Conservation (phyloP, 768 basidiomycete genomes). For the Erythrobasidium yunnanense region DNA sequence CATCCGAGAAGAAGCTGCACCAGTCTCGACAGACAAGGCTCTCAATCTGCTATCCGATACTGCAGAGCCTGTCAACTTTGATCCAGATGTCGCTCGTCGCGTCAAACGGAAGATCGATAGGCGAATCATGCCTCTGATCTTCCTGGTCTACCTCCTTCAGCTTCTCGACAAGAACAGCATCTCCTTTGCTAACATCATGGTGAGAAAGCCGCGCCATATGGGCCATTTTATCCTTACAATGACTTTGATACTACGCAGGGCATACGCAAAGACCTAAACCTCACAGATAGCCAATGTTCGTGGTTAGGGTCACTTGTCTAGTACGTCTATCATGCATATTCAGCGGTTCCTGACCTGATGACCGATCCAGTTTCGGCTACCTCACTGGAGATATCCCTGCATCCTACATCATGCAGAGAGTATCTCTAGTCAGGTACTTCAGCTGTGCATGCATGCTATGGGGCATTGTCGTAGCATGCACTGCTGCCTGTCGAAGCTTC, state of each 20-base stretch:
- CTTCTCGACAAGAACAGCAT: not conserved
- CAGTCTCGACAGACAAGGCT: too few relatives aligned
- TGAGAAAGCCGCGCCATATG: slow-evolving; percentile 19
- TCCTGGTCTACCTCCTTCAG: slow-evolving; percentile 25
- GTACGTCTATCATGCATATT: not conserved
- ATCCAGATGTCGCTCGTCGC: slow-evolving; percentile 22
- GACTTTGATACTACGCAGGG: slow-evolving; percentile 25
- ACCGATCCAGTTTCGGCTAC: slow-evolving; percentile 23
- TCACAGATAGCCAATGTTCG: slow-evolving; percentile 24
- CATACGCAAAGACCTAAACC: slow-evolving; percentile 10
- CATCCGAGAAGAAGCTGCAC: too few relatives aligned
- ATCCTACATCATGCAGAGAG: slow-evolving; percentile 18
- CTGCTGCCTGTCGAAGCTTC: slow-evolving; percentile 20
- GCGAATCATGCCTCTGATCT: slow-evolving; percentile 27
- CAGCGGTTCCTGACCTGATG: not conserved
- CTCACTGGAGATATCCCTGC: slow-evolving; percentile 27
- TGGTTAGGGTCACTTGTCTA: slow-evolving; percentile 33
- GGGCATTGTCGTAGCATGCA: slow-evolving; percentile 5
- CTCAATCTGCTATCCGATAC: slow-evolving; percentile 22
- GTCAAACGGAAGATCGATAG: slow-evolving; percentile 30
- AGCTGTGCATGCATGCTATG: slow-evolving; percentile 24
- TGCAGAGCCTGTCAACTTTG: slow-evolving; percentile 9
- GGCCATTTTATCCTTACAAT: not conserved
- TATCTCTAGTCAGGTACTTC: slow-evolving; percentile 25
- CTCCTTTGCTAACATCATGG: not conserved